Evolutionary conservation across 2,329 filamentous ascomycete species (phyloP), one percentile per base, ranked within the genome.

Genomic region (Beauveria bassiana): DNA sequence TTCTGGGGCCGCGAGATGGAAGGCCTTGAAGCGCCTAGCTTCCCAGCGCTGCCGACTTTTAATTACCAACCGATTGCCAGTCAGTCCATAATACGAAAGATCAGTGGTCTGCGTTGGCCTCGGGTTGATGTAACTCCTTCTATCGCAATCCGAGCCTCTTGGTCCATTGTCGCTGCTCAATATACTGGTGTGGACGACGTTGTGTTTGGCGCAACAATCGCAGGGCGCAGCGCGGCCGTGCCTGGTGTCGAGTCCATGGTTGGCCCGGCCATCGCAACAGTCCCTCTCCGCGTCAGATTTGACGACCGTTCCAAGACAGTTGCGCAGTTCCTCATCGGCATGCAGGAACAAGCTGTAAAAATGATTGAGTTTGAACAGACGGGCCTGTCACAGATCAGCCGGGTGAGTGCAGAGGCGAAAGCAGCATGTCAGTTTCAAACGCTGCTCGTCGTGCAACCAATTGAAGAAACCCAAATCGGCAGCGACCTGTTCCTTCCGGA

Each of bases 221-320:
- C 61, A 3, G 64, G 64, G 2, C 54, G 64, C 55, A 61, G 62
- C 28, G 61, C 61, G 14, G 49, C 63, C 5, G 45, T 65, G 3
- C 46, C 42, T 1, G 64, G 61, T 18, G 59, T 65, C 31, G 64
- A 62, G 22, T 16, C 52, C 9, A 58, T 64, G 24, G 46, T 57
- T 10, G 64, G 64, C 4, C 64, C 62, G 68, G 77, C 46, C 65
- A 78, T 65, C 5, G 59, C 61, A 3, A 65, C 64, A 4, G 43
- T 65, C 1, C 63, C 61, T 6, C 28, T 66, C 14, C 62, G 65
- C 1, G 50, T 66, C 12, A 34, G 49, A 0, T 12, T 67, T 1
- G 28, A 26, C 5, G 28, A 26, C 5, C 49, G 18, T 22, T 26
- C 52, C 8, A 34, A 42, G 1, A 63, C 59, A 6, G 38, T 67